Evolutionary conservation across 2,329 filamentous ascomycete genomes (phyloP).

Genomic region (Claviceps capensis): DNA sequence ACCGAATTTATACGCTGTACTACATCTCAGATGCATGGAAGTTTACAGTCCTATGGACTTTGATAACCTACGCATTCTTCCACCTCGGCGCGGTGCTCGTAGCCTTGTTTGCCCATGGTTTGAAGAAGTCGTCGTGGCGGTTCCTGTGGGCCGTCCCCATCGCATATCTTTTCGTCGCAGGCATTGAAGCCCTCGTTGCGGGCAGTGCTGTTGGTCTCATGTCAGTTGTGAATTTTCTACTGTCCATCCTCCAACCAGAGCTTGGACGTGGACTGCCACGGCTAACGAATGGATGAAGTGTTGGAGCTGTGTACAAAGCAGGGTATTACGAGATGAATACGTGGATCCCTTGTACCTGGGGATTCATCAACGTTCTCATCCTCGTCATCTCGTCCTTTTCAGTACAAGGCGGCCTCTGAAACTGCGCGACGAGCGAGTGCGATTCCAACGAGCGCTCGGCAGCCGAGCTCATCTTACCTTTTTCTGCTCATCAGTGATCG

Average conservation of each 20-base stretch:
- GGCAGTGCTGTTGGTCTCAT: slow-evolving; percentile 71
- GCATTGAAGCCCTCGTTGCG: slow-evolving; percentile 62
- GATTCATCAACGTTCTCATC: slow-evolving; percentile 67
- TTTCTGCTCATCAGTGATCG: no score
- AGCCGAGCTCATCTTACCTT: no score
- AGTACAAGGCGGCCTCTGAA: slow-evolving; percentile 75
- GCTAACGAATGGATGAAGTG: slow-evolving; percentile 37
- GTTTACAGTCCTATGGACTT: slow-evolving; percentile 77
- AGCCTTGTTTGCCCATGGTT: slow-evolving; percentile 57
- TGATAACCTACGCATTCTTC: slow-evolving; percentile 63
- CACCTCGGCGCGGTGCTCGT: slow-evolving; percentile 60
- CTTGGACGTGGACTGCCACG: background rate
- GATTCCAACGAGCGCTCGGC: background rate
- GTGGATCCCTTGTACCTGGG: slow-evolving; percentile 87
- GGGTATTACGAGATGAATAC: slow-evolving; percentile 87
- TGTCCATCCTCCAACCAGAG: no score
- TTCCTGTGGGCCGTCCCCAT: slow-evolving; percentile 60
- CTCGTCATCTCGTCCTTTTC: slow-evolving; percentile 80
- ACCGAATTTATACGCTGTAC: slow-evolving; percentile 49
- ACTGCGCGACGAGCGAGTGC: no score
- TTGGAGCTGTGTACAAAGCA: slow-evolving; percentile 67
- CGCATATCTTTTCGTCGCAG: slow-evolving; percentile 57
- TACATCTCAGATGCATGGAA: slow-evolving; percentile 67
- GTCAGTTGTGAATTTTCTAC: slow-evolving; percentile 33
- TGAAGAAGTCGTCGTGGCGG: slow-evolving; percentile 41